Base-by-base conservation (phyloP, 2,329 filamentous ascomycete species). In the Nemania bipapillata region DNA sequence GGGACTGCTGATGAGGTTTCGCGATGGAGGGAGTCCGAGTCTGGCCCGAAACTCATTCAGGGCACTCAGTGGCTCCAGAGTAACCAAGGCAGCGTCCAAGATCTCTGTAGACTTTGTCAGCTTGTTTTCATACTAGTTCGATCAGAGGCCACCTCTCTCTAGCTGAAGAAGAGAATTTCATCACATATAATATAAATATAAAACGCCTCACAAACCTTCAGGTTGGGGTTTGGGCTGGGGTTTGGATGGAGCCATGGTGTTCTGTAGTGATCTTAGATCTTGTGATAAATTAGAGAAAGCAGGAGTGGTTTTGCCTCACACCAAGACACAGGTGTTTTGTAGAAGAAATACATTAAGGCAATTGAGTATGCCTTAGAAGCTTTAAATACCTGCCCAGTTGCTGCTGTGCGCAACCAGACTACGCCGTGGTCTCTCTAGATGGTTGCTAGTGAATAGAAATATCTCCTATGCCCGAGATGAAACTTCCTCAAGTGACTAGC, bases 1-100 rank as follows among this genome's bases (percentile, higher is more conserved):
- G 6, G 17, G 4, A 40, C 65, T 68, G 5, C 65, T 68, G 30
- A 68, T 56, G 9, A 68, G 65, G n/a, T 64, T 59, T 26, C 15
- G 42, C 2, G 65, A 60, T 8, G 65, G 55, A n/a, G 45, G 53
- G 24, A 64, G 65, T 11, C 59, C 59, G 12, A 37, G 35, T 11
- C 17, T 7, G 24, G 20, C 22, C 5, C 65, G 59, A 32, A 26
- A 30, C 1, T 28, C 28, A 22, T 67, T 67, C 17, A 67, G 65
- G 22, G 3, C 15, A 3, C 3, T 3, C 35, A 40, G 15, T 5
- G 17, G 40, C 17, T 40, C 17, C n/a, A 50, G 17, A 24, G 28
- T 45, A 8, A 5, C 20, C n/a, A 66, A 9, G 9, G 30, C 30
- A 32, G 30, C 30, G 30, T 9, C 30, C 9, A 32, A 4, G 30